Evolutionary conservation across 768 basidiomycete species (phyloP).

Genomic region (Tylopilus rubrobrunneus): DNA sequence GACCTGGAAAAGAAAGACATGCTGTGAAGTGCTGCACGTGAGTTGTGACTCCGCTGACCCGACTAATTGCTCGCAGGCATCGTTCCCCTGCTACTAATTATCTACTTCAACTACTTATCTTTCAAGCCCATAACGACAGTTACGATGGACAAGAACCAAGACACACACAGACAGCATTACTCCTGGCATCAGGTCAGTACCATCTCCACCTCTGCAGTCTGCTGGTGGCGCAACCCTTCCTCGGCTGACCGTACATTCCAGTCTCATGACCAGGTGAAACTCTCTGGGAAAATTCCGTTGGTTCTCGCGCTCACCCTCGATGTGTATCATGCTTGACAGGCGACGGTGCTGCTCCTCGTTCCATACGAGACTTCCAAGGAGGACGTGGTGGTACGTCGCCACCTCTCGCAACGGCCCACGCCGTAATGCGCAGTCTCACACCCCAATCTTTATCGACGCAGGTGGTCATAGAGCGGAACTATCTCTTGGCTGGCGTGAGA

Average conservation of each 20-base stretch:
- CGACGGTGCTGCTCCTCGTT: constrained; percentile 71
- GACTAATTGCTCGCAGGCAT: constrained; percentile 14
- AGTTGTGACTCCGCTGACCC: constrained; percentile 34
- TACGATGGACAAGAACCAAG: constrained; percentile 25
- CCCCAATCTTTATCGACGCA: constrained; percentile 22
- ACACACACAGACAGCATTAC: constrained; percentile 44
- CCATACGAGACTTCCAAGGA: constrained; percentile 69
- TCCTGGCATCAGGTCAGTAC: constrained; percentile 82
- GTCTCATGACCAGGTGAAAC: constrained; percentile 80
- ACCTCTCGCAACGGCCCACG: neutral
- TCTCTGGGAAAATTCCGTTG: constrained; percentile 5
- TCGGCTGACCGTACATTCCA: constrained; percentile 30
- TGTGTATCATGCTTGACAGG: constrained; percentile 39
- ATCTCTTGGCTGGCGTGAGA: constrained; percentile 69
- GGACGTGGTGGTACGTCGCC: constrained; percentile 56
- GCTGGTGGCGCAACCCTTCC: constrained; percentile 15
- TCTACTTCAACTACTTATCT: constrained; percentile 8
- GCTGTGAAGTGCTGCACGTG: constrained; percentile 21
- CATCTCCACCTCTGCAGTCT: neutral
- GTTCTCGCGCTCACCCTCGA: constrained; percentile 16
- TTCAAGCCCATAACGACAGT: constrained; percentile 12
- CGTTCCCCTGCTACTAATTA: neutral
- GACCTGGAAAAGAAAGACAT: too few relatives aligned
- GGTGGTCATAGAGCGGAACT: constrained; percentile 71
- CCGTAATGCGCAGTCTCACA: constrained; percentile 1